Base-by-base conservation (phyloP, 371 early-diverging fungal species). In the Phascolomyces articulosus region DNA sequence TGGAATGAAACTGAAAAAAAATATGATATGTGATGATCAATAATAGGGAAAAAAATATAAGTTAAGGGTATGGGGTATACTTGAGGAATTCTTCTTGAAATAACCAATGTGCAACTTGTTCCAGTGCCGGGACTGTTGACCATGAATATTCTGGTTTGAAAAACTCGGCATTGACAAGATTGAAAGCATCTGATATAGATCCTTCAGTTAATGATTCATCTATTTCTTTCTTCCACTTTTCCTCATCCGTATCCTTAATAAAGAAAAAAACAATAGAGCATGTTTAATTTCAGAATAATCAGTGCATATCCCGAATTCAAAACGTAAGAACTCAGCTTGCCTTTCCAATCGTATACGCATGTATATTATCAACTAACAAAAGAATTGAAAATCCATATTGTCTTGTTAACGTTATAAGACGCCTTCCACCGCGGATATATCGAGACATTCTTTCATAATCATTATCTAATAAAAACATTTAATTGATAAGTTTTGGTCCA, bases 101-200 rank as follows among this genome's bases (percentile, higher is more conserved):
- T 7, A 51, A n/a, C 51, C 51, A 51, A 18, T 23, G 23, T 8
- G 23, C 21, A 23, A 51, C n/a, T 51, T 51, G 51, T 3, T 51
- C 51, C 20, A 51, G 15, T 10, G 51, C 51, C 7, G 51, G 51
- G 6, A 51, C 24, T 51, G 21, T 23, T 11, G 51, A 18, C 51
- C 51, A 51, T n/a, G 51, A 51, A 24, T 24, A 51, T 24, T 51
- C 51, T 7, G 23, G 6, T 24, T 51, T 51, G 51, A 24, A 51
- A 23, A 51, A 51, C 15, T 51, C 51, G 23, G 23, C 51, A 51
- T 51, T 51, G 21, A 51, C 51, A 9, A 51, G 26, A 51, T 51
- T 51, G 4, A 24, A 51, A 10, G 51, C 51, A 24, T 51, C 51
- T n/a, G 6, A 8, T 44, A 51, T 0, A 23, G 26, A 7, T 13